A percentile compares a stretch with the other conserved stretches of the same genome.
These are phyloP conservation scores for Nidularia sp. DNA, from an alignment of 768 basidiomycete species.

Conservation along the genomic window DNA sequence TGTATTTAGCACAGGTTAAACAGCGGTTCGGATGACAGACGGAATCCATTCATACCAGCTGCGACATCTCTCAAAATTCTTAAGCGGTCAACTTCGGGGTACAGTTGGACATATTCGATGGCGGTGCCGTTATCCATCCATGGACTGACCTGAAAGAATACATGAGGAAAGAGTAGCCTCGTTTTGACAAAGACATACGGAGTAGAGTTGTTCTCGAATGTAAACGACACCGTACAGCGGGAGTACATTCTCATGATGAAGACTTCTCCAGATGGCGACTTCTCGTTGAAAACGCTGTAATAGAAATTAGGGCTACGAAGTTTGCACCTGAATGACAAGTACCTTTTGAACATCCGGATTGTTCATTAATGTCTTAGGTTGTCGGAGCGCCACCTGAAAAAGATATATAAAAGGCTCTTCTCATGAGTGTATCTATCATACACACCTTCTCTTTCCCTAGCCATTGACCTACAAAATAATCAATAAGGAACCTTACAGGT, in stretches of 20 bases:
- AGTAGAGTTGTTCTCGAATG: conserved; percentile 25
- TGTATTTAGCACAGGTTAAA: too few species aligned
- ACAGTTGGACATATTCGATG: conserved; percentile 24
- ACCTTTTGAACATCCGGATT: conserved; percentile 29
- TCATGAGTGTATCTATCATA: neutral
- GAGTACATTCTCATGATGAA: conserved; percentile 35
- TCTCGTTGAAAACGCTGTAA: conserved; percentile 37
- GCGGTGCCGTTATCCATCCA: conserved; percentile 42
- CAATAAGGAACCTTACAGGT: neutral
- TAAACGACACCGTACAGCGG: conserved; percentile 33
- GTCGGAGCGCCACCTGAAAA: conserved; percentile 34
- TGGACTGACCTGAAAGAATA: conserved; percentile 31
- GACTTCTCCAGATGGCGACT: conserved; percentile 35
- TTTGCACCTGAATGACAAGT: neutral
- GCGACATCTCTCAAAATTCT: conserved; percentile 33
- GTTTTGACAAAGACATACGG: conserved; percentile 15
- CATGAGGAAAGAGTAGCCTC: neutral
- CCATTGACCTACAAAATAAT: conserved; percentile 31
- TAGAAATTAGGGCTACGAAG: neutral
- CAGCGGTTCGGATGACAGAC: too few species aligned
- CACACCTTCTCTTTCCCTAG: conserved; percentile 28
- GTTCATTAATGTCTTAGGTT: conserved; percentile 28
- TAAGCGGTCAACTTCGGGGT: conserved; percentile 27
- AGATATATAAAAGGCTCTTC: neutral
- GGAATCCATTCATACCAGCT: conserved; percentile 21